Percentiles rank a stretch among this genome's conserved stretches.
Conservation (phyloP, 768 basidiomycete species). For the Chalciporus chontae region DNA sequence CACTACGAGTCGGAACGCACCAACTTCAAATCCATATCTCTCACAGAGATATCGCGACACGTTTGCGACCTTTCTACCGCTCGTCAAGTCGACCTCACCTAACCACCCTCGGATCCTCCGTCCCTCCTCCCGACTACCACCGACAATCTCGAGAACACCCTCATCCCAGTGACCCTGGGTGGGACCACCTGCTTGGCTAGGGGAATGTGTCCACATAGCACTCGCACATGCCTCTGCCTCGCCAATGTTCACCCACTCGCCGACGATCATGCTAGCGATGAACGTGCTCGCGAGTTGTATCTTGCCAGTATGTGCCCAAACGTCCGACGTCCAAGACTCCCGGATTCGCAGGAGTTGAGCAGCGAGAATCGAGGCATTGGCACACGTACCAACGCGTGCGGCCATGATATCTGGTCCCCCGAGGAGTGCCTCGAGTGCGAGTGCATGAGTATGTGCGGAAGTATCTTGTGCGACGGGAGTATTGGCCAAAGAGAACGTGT, state of each 20-base stretch:
- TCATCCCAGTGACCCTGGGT: conserved; percentile 74
- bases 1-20: conserved; percentile 32
- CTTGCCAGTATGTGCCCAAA: conserved; percentile 75
- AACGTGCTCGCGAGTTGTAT: conserved; percentile 78
- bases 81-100: conserved; percentile 73
- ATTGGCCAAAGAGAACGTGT: conserved; percentile 68
- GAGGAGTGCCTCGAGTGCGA: conserved; percentile 69
- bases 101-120: conserved; percentile 72
- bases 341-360: conserved; percentile 76
- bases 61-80: conserved; percentile 60
- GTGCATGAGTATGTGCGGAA: conserved; percentile 74
- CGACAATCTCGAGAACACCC: conserved; percentile 70
- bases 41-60: conserved; percentile 75
- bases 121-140: conserved; percentile 71
- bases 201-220: conserved; percentile 67
- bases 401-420: conserved; percentile 80
- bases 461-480: conserved; percentile 77
- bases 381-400: conserved; percentile 68
- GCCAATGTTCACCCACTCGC: conserved; percentile 67
- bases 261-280: conserved; percentile 64
- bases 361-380: conserved; percentile 64
- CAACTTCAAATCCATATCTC: conserved; percentile 76
- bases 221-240: conserved; percentile 78
- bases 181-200: conserved; percentile 20
- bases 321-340: conserved; percentile 74